Evolutionary conservation across 345 rosid genomes (phyloP).

Genomic region (Eucalyptus sp.): DNA sequence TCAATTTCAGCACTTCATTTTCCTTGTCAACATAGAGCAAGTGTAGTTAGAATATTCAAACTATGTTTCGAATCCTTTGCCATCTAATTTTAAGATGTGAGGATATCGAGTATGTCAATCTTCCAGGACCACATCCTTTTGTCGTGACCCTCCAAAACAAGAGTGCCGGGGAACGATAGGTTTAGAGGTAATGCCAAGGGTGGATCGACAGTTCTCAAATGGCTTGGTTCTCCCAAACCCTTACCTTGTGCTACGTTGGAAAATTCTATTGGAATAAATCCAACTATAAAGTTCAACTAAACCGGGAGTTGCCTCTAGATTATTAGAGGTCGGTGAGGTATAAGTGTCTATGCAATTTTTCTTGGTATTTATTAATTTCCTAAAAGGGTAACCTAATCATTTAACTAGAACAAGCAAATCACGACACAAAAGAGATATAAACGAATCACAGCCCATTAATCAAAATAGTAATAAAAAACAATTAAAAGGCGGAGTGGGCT

Average conservation of each 20-base stretch:
- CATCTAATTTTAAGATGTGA: rapidly evolving
- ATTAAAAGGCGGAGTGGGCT: rapidly evolving
- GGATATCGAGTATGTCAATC: background rate
- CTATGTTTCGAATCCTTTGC: background rate
- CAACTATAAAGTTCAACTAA: background rate
- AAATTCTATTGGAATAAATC: background rate
- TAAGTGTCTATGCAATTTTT: too few species aligned
- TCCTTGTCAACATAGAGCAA: background rate
- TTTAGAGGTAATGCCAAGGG: background rate
- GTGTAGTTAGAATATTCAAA: background rate
- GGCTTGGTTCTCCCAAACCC: background rate
- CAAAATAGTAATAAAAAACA: rapidly evolving
- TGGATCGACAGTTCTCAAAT: rapidly evolving
- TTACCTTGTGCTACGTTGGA: rapidly evolving
- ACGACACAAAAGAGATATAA: rapidly evolving
- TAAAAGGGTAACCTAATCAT: background rate
- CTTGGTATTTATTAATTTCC: background rate
- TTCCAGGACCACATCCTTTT: rapidly evolving
- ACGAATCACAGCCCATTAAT: background rate
- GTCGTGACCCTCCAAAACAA: rapidly evolving
- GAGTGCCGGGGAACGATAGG: rapidly evolving
- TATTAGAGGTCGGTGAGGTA: rapidly evolving
- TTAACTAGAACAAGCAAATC: background rate
- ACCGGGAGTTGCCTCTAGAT: rapidly evolving
- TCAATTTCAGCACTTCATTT: background rate